Evolutionary conservation across 106 monocot species (phyloP), one percentile per base, ranked within the genome.

Genomic region (Dioscorea dumetorum): DNA sequence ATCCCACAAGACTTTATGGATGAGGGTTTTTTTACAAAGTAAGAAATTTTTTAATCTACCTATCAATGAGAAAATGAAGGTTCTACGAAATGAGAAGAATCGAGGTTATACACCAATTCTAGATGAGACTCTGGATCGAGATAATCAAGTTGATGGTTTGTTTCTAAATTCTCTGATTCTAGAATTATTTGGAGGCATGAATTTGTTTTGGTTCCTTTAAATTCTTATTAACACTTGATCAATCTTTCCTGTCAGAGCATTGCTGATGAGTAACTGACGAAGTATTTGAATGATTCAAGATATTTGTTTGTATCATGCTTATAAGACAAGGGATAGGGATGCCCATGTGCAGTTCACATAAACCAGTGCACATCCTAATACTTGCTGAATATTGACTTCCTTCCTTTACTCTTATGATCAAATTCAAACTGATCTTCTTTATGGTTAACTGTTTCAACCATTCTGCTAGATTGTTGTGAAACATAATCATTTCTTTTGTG

Each of bases 101-200:
- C 72, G 94, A 49, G 94, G 94, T 8, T 94, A 94, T 63, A 94
- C 94, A 15, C 94, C 94, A 2, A 68, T 77, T 24, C 68, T 87
- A 4, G 90, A 90, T 73, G 87, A 94, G 82, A 69, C 58, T 50
- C 72, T 94, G 20, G 94, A 94, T 79, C 87, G 76, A 20, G 78
- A 82, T 48, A 87, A 94, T 76, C 94, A 94, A 85, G 67, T 85
- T 2, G 63, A 85, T 64, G 94, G 94, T 94, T 67, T 11, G 84
- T 73, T 60, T 68, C 48, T 10, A 14, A 18, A 11, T 4, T 65
- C 51, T 24, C 48, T 34, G 20, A 5, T 54, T 57, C 17, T 79
- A 28, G 22, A 8, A 15, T 33, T 56, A 33, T 2, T 41, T 41
- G 41, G 34, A 48, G 34, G 22, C 31, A 48, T 11, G 7, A 24